Conservation (phyloP, 2,329 filamentous ascomycete species). For the Capronia americana region DNA sequence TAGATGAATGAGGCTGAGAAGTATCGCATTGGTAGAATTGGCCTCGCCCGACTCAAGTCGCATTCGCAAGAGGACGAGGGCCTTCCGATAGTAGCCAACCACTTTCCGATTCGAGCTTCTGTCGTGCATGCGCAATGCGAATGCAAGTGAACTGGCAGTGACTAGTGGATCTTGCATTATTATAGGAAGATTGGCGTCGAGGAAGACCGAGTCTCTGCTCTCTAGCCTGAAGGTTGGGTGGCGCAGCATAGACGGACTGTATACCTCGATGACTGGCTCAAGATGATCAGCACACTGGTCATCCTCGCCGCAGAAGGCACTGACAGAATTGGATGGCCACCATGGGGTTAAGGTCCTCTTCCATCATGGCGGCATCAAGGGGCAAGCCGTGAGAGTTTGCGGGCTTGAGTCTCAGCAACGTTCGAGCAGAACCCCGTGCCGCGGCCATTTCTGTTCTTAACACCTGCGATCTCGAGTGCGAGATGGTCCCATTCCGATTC, state of each 20-base stretch:
- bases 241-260: slow-evolving; percentile 17
- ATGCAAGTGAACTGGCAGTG: slow-evolving; percentile 5
- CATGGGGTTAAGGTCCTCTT: slow-evolving; percentile 12
- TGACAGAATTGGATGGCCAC: slow-evolving; percentile 17
- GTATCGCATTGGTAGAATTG: slow-evolving; percentile 1
- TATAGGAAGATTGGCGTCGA: slow-evolving; percentile 6
- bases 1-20: slow-evolving; percentile 18
- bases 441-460: not conserved
- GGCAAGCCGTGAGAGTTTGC: slow-evolving; percentile 15
- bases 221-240: slow-evolving; percentile 9
- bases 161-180: slow-evolving; percentile 21
- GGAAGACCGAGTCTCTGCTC: slow-evolving; percentile 7
- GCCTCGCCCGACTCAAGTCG: slow-evolving; percentile 2
- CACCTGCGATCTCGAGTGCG: no score
- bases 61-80: slow-evolving; percentile 4
- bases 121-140: slow-evolving; percentile 8
- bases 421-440: not conserved
- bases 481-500: no score
- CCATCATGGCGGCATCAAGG: slow-evolving; percentile 5
- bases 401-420: slow-evolving; percentile 9
- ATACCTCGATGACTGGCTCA: slow-evolving; percentile 12
- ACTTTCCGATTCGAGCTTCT: slow-evolving; percentile 10
- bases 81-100: slow-evolving; percentile 5
- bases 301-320: not conserved
- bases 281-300: not conserved